Base-by-base conservation (phyloP, 208 protist species). In the Trypanosoma grayi region DNA sequence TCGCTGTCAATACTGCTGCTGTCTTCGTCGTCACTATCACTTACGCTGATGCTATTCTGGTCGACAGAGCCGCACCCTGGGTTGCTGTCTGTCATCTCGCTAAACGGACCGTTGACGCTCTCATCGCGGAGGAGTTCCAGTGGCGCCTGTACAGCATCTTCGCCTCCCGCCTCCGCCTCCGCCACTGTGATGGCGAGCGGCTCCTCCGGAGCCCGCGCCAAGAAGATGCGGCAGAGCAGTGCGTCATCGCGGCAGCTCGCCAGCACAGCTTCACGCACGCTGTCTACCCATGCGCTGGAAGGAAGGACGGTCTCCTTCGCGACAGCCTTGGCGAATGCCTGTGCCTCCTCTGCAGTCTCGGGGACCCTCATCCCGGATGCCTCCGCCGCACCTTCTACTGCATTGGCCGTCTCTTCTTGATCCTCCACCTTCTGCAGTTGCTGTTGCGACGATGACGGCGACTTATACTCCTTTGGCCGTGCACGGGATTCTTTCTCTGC, bases 251-350 rank as follows among this genome's bases (percentile, higher is more conserved):
- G 54, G 27, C 34, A 61, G 22, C 33, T 24, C 36, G 2, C 14
- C 44, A 18, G 43, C 2, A 69, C 20, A 3, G 33, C 45, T 25
- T 69, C 44, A 31, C 25, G 36, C 30, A 55, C 2, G 20, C 56
- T 43, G 5, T 62, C 54, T 50, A 55, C 54, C 63, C 63, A 69
- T 22, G 24, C 8, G 37, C 61, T 69, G 24, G 44, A 31, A 41
- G 52, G 22, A 36, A 31, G 27, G 6, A 69, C 37, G 22, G 34
- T 11, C n/a, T 69, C 63, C 14, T 34, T 43, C 36, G 11, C 46
- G 11, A 69, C 63, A 16, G 34, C 31, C n/a, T 60, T 54, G 11
- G 46, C 53, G 46, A 41, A 61, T 0, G 44, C 34, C 9, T 40
- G 20, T 9, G 53, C 63, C n/a, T 53, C 63, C 37, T 52, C 45